Conservation (phyloP, 768 basidiomycete species). For the Mycena maculata region DNA sequence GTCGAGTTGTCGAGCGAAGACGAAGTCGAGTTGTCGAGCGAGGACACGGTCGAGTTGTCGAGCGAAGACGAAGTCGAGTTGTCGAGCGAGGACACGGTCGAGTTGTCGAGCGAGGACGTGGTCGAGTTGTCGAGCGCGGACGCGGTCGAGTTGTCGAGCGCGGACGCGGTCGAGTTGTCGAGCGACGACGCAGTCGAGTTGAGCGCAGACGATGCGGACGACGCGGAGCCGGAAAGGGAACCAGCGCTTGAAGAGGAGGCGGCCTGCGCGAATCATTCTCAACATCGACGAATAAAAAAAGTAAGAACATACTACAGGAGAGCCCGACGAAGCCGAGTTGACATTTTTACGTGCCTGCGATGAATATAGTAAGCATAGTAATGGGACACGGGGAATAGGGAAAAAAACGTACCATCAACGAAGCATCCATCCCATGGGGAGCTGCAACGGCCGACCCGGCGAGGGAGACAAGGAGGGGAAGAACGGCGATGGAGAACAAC, state of each 20-base stretch:
- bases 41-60: conserved; percentile 11
- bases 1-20: conserved; percentile 19
- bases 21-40: conserved; percentile 17
- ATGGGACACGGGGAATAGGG: conserved; percentile 14
- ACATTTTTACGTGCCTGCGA: conserved; percentile 18
- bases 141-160: neutral
- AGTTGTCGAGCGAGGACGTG: no score
- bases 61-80: conserved; percentile 15
- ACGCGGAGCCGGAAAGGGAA: neutral
- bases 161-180: conserved; percentile 1
- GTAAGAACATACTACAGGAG: no score
- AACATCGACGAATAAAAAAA: no score
- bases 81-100: conserved; percentile 9
- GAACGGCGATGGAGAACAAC: conserved; percentile 42
- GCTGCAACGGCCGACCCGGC: conserved; percentile 41
- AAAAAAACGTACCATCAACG: conserved; percentile 28
- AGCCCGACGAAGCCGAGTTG: no score
- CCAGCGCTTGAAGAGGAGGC: neutral
- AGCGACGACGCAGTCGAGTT: neutral
- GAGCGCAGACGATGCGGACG: conserved; percentile 12
- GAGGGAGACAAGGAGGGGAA: conserved; percentile 40
- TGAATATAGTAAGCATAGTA: neutral
- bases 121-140: no score
- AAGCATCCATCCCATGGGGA: conserved; percentile 37
- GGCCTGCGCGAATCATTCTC: neutral